Percentiles rank a stretch among this genome's conserved stretches.
phyloP scores from a whole-genome alignment of 2,329 filamentous ascomycete genomes.

The Aurifilum marmelostoma region DNA sequence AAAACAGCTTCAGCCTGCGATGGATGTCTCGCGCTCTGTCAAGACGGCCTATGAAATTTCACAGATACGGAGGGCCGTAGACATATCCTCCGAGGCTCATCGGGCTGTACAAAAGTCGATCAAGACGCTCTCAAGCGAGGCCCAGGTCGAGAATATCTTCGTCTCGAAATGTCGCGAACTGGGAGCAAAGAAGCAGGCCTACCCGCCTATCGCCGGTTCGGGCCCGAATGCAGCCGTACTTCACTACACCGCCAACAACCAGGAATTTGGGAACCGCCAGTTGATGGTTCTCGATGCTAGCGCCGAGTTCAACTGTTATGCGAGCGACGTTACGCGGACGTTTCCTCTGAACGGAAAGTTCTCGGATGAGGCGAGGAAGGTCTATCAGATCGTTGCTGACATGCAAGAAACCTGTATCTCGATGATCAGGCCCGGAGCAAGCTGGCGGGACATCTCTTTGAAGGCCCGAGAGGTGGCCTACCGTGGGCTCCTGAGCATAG shows the following conservation, averaged over 20 bases:
- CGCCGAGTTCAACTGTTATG: constrained; percentile 83
- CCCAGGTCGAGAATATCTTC: constrained; percentile 81
- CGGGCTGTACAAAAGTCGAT: constrained; percentile 69
- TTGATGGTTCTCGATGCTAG: constrained; percentile 86
- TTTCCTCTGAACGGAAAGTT: constrained; percentile 76
- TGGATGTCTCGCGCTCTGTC: constrained; percentile 78
- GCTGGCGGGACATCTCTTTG: constrained; percentile 73
- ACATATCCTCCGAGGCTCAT: constrained; percentile 78
- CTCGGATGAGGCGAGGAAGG: constrained; percentile 66
- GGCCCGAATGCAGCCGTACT: constrained; percentile 82
- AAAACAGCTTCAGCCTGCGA: constrained; percentile 65
- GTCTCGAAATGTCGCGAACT: constrained; percentile 70
- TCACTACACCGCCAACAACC: constrained; percentile 84
- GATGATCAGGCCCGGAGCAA: constrained; percentile 68
- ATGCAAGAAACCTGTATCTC: constrained; percentile 81
- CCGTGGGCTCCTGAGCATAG: constrained; percentile 69
- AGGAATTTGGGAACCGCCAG: constrained; percentile 69
- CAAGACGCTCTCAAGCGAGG: constrained; percentile 70
- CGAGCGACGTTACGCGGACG: constrained; percentile 87
- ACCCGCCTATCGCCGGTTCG: constrained; percentile 84
- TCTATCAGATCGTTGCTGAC: constrained; percentile 76
- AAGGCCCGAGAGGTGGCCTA: constrained; percentile 74
- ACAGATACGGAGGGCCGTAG: constrained; percentile 79
- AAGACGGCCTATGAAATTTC: constrained; percentile 87
- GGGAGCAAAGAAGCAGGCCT: constrained; percentile 79